Percentiles rank a stretch among this genome's conserved stretches.
Evolutionary conservation across 305 asterid species (phyloP).

Genomic region (Andrographis paniculata): DNA sequence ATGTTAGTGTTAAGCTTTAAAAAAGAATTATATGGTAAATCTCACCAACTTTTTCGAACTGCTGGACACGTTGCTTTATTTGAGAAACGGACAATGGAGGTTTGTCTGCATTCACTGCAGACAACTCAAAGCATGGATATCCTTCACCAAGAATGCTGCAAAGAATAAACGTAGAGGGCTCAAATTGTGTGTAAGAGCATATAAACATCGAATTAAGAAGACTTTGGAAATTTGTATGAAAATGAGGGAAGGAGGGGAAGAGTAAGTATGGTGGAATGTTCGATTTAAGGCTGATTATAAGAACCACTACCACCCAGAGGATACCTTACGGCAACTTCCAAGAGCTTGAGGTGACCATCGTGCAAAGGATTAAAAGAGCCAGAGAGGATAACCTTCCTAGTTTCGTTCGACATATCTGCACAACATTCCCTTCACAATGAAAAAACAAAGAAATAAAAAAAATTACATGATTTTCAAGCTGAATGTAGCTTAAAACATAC

Average conservation of each 20-base stretch:
- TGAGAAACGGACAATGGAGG: constrained; percentile 69
- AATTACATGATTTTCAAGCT: constrained; percentile 17
- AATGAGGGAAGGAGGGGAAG: too few species aligned
- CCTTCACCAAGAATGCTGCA: constrained; percentile 89
- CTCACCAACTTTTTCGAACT: constrained; percentile 84
- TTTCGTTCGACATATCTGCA: constrained; percentile 48
- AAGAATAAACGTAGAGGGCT: constrained; percentile 2
- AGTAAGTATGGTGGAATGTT: background rate
- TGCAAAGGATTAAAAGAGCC: constrained; percentile 97
- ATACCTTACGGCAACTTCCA: constrained; percentile 83
- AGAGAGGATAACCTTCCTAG: constrained; percentile 72
- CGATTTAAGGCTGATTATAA: background rate
- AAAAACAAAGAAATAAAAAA: constrained; percentile 19
- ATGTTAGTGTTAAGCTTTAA: too few species aligned
- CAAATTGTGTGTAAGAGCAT: background rate
- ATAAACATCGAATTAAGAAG: too few species aligned
- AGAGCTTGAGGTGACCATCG: constrained; percentile 85
- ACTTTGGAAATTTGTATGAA: too few species aligned
- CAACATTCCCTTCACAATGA: constrained; percentile 35
- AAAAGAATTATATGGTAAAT: constrained; percentile 14
- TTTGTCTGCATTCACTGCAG: constrained; percentile 93
- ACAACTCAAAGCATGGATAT: constrained; percentile 87
- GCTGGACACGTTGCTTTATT: constrained; percentile 68
- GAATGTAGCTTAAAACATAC: constrained; percentile 36
- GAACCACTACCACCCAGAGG: constrained; percentile 5